A percentile compares a stretch with the other conserved stretches of the same genome.
These are phyloP conservation scores for Leucocoprinus leucothites DNA, from an alignment of 768 basidiomycete genomes.

Conservation along the genomic window DNA sequence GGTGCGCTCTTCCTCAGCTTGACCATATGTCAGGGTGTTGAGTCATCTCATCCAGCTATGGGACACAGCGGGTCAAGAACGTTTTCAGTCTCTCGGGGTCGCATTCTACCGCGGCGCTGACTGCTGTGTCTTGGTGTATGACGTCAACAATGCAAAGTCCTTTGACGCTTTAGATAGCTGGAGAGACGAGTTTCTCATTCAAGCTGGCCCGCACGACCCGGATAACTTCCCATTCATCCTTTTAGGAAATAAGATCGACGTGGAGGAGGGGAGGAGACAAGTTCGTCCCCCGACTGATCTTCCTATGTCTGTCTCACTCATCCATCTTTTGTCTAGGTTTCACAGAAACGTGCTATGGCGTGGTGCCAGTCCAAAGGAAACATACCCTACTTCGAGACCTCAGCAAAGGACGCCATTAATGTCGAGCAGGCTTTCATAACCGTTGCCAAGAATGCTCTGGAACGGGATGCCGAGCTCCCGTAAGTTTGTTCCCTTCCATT, in stretches of 20 bases:
- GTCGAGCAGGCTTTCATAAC: slow-evolving; percentile 99
- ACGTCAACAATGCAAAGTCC: slow-evolving; percentile 97
- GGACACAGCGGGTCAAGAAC: slow-evolving; percentile 99
- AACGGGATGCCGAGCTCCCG: slow-evolving; percentile 81
- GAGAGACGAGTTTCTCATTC: slow-evolving; percentile 98
- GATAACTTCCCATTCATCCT: slow-evolving; percentile 99
- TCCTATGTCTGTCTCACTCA: background rate
- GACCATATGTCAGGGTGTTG: slow-evolving; percentile 2
- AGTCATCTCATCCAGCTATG: slow-evolving; percentile 60
- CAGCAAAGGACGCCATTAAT: slow-evolving; percentile 99
- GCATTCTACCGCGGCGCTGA: slow-evolving; percentile 99
- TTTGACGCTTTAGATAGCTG: slow-evolving; percentile 99
- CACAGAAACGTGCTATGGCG: slow-evolving; percentile 99
- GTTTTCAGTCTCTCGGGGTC: slow-evolving; percentile 98
- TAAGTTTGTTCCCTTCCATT: background rate
- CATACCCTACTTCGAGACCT: slow-evolving; percentile 99
- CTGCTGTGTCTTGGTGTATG: slow-evolving; percentile 98
- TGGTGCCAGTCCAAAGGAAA: slow-evolving; percentile 99
- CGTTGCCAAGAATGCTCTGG: slow-evolving; percentile 96
- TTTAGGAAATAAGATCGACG: slow-evolving; percentile 98
- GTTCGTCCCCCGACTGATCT: slow-evolving; percentile 37
- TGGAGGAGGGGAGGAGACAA: slow-evolving; percentile 98
- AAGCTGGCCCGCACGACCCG: slow-evolving; percentile 97
- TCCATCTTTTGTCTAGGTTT: slow-evolving; percentile 57
- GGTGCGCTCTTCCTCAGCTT: slow-evolving; percentile 37